A percentile compares a stretch with the other conserved stretches of the same genome.
Evolutionary conservation across 495 filamentous ascomycete genomes (phyloP).

Genomic region (Delitschia confertaspora): DNA sequence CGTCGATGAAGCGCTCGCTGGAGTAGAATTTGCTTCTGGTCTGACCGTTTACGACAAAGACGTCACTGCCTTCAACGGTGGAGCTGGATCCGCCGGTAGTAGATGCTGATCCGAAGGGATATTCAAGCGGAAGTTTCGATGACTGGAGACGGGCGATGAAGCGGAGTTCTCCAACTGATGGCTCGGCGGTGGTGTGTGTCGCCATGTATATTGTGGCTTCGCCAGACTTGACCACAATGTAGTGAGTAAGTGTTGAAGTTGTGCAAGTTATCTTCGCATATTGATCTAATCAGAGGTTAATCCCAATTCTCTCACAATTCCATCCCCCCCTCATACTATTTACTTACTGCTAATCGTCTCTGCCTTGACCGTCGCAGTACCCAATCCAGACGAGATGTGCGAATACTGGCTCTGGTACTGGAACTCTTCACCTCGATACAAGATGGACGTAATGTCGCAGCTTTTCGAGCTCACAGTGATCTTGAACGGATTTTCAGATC

Average conservation of each 20-base stretch:
- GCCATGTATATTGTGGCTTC: constrained; percentile 54
- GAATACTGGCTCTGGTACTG: constrained; percentile 46
- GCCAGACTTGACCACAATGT: constrained; percentile 52
- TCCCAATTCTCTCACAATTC: constrained; percentile 3
- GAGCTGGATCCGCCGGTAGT: constrained; percentile 44
- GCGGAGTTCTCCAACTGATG: constrained; percentile 52
- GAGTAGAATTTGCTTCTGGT: constrained; percentile 64
- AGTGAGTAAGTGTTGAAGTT: constrained; percentile 53
- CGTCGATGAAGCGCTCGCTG: constrained; percentile 57
- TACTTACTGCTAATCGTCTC: constrained; percentile 34
- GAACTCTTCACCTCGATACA: constrained; percentile 48
- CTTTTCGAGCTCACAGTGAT: constrained; percentile 49
- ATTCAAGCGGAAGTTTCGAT: constrained; percentile 46
- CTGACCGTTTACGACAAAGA: constrained; percentile 51
- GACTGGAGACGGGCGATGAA: constrained; percentile 55
- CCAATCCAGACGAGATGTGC: constrained; percentile 54
- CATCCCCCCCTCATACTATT: no score
- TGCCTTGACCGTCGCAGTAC: constrained; percentile 49
- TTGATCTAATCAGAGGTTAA: constrained; percentile 26
- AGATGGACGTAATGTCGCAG: constrained; percentile 57
- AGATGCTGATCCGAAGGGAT: constrained; percentile 42
- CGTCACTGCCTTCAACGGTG: constrained; percentile 53
- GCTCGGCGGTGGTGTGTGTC: constrained; percentile 53
- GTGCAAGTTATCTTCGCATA: constrained; percentile 56
- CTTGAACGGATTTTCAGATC: constrained; percentile 44